Evolutionary conservation across 441 rosid genomes (phyloP), one percentile per base, ranked within the genome.

Genomic region (Kokia cookei): DNA sequence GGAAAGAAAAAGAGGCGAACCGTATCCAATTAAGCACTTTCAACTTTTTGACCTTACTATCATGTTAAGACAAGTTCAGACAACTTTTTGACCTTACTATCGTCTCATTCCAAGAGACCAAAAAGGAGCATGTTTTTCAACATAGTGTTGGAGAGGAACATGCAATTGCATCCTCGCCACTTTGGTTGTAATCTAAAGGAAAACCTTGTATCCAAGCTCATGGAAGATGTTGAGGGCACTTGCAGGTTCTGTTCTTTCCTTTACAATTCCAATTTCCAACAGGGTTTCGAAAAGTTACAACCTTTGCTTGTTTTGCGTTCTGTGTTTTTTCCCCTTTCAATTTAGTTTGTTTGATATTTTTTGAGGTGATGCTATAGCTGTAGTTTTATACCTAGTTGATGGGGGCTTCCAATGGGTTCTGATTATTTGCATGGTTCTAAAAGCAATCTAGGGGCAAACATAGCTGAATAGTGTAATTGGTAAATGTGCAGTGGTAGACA

Each of bases 211-310:
- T 84, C 99, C 65, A 89, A 91, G 81, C 95, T 95, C 78, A 91
- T 89, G 93, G 91, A 91, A 79, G 98, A 95, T 78, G 99, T 93
- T 35, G 99, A 93, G 75, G 96, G 99, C 67, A 93, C 98, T 82
- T 93, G 97, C 96, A 91, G 95, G 98, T 32, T 32, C 35, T n/a
- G 35, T 32, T 27, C 26, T 12, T 15, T 62, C 43, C 11, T 72
- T 72, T 11, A 6, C 27, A 27, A 71, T 43, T 43, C 42, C 22
- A 32, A 32, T 32, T 32, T 32, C 35, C 35, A 17, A 12, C 13
- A 43, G 8, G 45, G 5, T 45, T 60, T 2, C 22, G 35, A 12
- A 2, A 27, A 59, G 13, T 32, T 32, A 32, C 6, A 32, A 32
- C 6, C 35, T 32, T 32, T 32, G 0, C 4, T 24, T 19, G 69